A percentile compares a stretch with the other conserved stretches of the same genome.
Evolutionary conservation across 2,329 filamentous ascomycete genomes (phyloP).

Genomic region (Trichophyton rubrum): DNA sequence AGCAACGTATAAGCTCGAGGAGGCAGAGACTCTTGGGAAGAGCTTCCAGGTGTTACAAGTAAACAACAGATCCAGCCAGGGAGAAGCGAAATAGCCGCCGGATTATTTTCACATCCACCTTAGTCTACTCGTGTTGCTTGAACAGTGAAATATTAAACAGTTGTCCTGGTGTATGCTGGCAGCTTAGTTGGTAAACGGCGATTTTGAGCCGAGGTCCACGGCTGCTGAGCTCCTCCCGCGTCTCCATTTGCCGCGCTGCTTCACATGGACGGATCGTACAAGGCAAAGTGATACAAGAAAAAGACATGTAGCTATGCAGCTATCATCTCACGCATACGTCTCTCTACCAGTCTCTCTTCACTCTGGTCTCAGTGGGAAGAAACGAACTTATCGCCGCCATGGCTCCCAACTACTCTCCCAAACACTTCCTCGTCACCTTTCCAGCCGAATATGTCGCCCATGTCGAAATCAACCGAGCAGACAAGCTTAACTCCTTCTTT

Average conservation of each 20-base stretch:
- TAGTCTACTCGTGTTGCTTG: too few relatives aligned
- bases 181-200: neutral
- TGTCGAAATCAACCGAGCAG: constrained; percentile 77
- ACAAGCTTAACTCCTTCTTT: constrained; percentile 80
- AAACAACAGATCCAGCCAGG: too few relatives aligned
- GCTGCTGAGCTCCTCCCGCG: neutral
- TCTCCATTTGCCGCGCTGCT: neutral
- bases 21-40: too few relatives aligned
- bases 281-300: too few relatives aligned
- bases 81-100: too few relatives aligned
- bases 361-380: neutral
- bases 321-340: neutral
- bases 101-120: too few relatives aligned
- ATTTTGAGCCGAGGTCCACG: neutral
- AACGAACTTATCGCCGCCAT: constrained; percentile 1
- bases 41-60: too few relatives aligned
- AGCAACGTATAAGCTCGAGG: too few relatives aligned
- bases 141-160: too few relatives aligned
- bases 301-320: neutral
- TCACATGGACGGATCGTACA: neutral
- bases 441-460: constrained; percentile 67
- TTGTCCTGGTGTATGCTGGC: too few relatives aligned
- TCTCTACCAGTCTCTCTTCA: neutral
- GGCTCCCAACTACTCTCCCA: constrained; percentile 14
- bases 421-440: constrained; percentile 62